These are phyloP conservation scores for Sphagnum contortum DNA, from an alignment of 225 moss, liverwort and hornwort species.

Conservation along the genomic window DNA sequence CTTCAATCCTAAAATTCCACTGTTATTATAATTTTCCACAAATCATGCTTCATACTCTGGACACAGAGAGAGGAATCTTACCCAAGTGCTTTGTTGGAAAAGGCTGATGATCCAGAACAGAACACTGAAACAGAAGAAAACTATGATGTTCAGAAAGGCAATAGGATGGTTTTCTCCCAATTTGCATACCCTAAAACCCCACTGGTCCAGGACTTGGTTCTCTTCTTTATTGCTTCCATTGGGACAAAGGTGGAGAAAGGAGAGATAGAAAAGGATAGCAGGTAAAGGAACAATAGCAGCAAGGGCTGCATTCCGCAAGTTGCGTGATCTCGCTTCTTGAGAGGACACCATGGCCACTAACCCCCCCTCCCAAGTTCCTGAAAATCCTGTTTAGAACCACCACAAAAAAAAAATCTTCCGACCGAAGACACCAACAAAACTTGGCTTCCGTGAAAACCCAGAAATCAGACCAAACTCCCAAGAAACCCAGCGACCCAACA, in stretches of 20 bases:
- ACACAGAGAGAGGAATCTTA: constrained; percentile 1
- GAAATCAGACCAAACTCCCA: too few relatives aligned
- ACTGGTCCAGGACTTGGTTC: background rate
- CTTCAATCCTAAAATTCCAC: too few relatives aligned
- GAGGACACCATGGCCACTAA: too few relatives aligned
- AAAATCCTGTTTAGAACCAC: too few relatives aligned
- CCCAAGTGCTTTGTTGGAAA: constrained; percentile 66
- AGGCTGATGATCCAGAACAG: constrained; percentile 81
- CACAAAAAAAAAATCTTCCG: too few relatives aligned
- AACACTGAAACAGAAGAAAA: constrained; percentile 69
- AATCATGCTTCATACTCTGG: too few relatives aligned
- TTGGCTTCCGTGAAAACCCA: too few relatives aligned
- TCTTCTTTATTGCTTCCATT: constrained; percentile 3
- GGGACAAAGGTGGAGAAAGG: constrained; percentile 39
- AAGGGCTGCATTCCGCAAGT: constrained; percentile 36
- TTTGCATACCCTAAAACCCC: constrained; percentile 43
- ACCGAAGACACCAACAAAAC: too few relatives aligned
- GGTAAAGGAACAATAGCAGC: constrained; percentile 48
- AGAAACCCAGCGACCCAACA: too few relatives aligned
- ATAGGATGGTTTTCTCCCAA: constrained; percentile 61
- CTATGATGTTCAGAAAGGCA: constrained; percentile 53
- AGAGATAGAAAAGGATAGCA: constrained; percentile 43
- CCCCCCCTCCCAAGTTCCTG: too few relatives aligned
- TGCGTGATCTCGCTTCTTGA: constrained; percentile 9
- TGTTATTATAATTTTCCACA: too few relatives aligned